phyloP scores from a whole-genome alignment of 371 early-diverging fungal species.

The Mucor plumbeus region DNA sequence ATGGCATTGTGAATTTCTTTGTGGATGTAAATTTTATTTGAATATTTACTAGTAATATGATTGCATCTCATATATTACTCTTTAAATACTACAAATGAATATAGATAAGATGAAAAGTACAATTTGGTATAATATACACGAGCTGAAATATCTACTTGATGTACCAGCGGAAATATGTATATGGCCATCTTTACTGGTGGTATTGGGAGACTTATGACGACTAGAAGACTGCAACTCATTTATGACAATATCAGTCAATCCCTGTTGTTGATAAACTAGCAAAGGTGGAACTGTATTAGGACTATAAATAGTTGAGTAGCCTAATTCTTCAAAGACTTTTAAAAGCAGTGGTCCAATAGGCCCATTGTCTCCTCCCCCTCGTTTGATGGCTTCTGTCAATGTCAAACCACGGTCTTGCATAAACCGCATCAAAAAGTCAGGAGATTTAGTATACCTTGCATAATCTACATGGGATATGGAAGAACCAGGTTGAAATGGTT shows the following conservation, averaged over 20 bases:
- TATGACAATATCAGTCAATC: conserved; percentile 2
- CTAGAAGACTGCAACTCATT: conserved; percentile 4
- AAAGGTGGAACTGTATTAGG: conserved; percentile 14
- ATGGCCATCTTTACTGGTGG: background rate
- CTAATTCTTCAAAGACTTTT: conserved; percentile 39
- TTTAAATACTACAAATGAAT: no score
- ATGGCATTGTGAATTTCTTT: no score
- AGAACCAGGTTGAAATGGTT: conserved; percentile 48
- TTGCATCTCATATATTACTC: no score
- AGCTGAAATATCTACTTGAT: background rate
- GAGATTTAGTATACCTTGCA: conserved; percentile 35
- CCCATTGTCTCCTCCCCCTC: conserved; percentile 20
- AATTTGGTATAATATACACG: no score
- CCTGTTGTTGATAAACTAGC: conserved; percentile 1
- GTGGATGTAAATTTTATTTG: no score
- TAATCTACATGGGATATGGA: conserved; percentile 60
- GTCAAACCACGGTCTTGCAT: conserved; percentile 41
- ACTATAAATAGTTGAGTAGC: conserved; percentile 28
- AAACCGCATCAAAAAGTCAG: conserved; percentile 64
- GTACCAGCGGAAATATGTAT: background rate
- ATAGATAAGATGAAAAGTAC: no score
- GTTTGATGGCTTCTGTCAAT: conserved; percentile 22
- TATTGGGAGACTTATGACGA: background rate
- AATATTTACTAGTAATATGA: no score
- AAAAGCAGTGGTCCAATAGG: conserved; percentile 45